Conservation (phyloP, 1,284 basidiomycete genomes). For the Ceratobasidium sp. region DNA sequence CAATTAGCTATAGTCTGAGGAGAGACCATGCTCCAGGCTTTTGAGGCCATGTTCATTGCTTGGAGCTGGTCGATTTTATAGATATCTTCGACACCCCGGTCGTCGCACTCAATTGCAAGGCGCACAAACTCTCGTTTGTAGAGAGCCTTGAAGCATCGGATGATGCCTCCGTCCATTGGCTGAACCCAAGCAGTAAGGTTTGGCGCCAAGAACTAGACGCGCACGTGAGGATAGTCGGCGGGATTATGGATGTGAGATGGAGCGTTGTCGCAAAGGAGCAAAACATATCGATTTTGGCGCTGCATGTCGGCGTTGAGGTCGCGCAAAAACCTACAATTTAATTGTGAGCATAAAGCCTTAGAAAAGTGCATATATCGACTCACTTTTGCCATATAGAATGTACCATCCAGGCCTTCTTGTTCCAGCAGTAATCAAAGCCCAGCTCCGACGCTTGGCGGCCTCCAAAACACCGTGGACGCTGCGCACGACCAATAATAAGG, state of each 20-base stretch:
- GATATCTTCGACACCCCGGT: slow-evolving; percentile 1
- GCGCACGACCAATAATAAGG: slow-evolving; percentile 53
- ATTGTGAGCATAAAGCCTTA: background rate
- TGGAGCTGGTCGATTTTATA: slow-evolving; percentile 40
- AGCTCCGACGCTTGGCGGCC: slow-evolving; percentile 48
- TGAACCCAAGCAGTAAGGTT: slow-evolving; percentile 41
- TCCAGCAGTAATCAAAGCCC: slow-evolving; percentile 53
- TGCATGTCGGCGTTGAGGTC: slow-evolving; percentile 14
- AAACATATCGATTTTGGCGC: background rate
- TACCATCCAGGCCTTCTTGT: slow-evolving; percentile 56
- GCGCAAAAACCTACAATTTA: slow-evolving; percentile 7
- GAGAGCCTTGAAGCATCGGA: slow-evolving; percentile 40
- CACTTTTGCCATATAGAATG: slow-evolving; percentile 46
- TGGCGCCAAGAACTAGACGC: slow-evolving; percentile 18
- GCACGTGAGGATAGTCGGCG: slow-evolving; percentile 1
- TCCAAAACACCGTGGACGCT: slow-evolving; percentile 50
- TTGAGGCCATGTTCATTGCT: slow-evolving; percentile 21
- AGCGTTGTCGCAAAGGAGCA: slow-evolving; percentile 34
- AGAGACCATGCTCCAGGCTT: slow-evolving; percentile 38
- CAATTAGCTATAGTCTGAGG: slow-evolving; percentile 36
- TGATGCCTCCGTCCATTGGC: slow-evolving; percentile 40
- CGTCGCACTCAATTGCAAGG: slow-evolving; percentile 9
- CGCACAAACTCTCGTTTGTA: slow-evolving; percentile 7
- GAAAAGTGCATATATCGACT: background rate
- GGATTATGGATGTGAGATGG: slow-evolving; percentile 24